Evolutionary conservation across 2,329 filamentous ascomycete species (phyloP), one percentile per base, ranked within the genome.

Genomic region (Paraphaeosphaeria minitans): DNA sequence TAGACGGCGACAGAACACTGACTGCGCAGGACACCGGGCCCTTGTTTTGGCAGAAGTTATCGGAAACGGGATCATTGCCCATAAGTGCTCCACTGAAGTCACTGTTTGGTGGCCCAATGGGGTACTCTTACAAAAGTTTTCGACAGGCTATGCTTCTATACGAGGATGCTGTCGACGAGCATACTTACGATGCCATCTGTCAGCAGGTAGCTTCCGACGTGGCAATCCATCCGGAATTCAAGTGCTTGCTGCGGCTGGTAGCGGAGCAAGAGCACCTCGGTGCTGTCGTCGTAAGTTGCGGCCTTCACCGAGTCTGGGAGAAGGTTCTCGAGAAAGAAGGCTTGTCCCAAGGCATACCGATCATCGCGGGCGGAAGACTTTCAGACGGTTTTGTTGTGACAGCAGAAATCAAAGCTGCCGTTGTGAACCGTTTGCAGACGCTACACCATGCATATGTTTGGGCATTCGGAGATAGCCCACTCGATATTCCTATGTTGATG

Each of bases 1-100:
- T 89, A 2, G 87, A 89, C 60, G 86, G 74, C 0, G 86, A 89
- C 68, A 83, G 74, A 61, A 89, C 85, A 0, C 69, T 90, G 54
- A 71, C 79, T 5, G 56, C 79, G 0, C 62, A 79, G 13, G 86
- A 89, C 59, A 82, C 81, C 4, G 81, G 83, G 0, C 55, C 39
- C 0, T 41, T 84, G 54, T 87, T 87, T 69, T 87, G 82, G 84
- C 33, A 60, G 76, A 19, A 66, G 39, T 7, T 35, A 66, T 14
- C 51, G 56, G 16, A 48, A 47, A 14, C 41, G 29, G 19, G 19
- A 21, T 21, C 9, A 43, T 16, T 27, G 31, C 35, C 6, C 19
- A 33, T 19, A 16, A 61, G 46, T 66, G 14, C 57, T 55, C 72
- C 76, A 0, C 65, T 85, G 51, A 80, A 79, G 48, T 50, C 46